Evolutionary conservation across 2,329 filamentous ascomycete species (phyloP), one percentile per base, ranked within the genome.

Genomic region (Penicillium sp.): DNA sequence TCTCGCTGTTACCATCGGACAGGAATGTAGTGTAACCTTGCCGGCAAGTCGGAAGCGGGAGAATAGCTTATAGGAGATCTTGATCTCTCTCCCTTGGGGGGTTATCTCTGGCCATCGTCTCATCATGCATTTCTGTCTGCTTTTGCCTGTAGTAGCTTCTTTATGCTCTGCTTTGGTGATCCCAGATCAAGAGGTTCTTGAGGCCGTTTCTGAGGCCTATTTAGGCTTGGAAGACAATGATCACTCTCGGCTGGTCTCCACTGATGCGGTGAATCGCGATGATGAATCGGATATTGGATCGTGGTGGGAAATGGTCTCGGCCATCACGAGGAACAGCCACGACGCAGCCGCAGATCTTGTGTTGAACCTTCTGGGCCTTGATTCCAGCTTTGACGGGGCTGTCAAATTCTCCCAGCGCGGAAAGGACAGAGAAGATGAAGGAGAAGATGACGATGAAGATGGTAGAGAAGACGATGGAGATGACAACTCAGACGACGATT

Each of bases 131-230:
- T 45, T 38, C 42, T 18, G 25, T 28, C 37, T 54, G 18, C 24
- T 42, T 47, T 15, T 46, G 32, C 3, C 23, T 40, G 13, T 33
- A 7, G 46, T 50, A 15, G 31, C 25, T 25, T 33, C 25, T n/a
- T 18, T 51, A n/a, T 51, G 42, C 27, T 48, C 41, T 25, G 52
- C 48, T n/a, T 29, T 58, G 29, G 49, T 54, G 3, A 47, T 52
- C 15, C 53, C 53, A 6, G 47, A 52, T n/a, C 53, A 54, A 39
- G 46, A 31, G 10, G 42, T 39, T 27, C 29, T 57, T 15, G 33
- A 23, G n/a, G 41, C 32, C 1, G 13, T 44, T 25, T 31, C 35
- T 9, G n/a, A 38, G 35, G 18, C 15, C 10, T 42, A 6, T 1
- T 5, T 18, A 13, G 7, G 32, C 5, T 10, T 18, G 5, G 15